These are phyloP conservation scores for Priceomyces haplophilus DNA, from an alignment of 805 yeast genomes.

Conservation along the genomic window DNA sequence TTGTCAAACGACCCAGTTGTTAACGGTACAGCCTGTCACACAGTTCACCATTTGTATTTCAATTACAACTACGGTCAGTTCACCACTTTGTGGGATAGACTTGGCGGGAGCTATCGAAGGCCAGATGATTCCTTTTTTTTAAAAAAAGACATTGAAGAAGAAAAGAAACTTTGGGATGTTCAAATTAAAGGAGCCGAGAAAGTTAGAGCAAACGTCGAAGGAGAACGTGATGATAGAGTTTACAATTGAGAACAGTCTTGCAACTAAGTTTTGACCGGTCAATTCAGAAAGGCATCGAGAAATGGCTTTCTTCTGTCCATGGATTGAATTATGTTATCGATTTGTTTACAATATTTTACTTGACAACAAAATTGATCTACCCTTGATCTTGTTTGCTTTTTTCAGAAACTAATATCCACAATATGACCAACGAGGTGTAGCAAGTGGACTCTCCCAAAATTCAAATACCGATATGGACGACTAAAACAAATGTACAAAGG, in stretches of 20 bases:
- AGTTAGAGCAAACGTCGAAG: constrained; percentile 79
- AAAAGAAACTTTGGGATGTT: constrained; percentile 59
- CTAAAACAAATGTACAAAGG: too few relatives aligned
- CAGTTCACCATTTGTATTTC: constrained; percentile 94
- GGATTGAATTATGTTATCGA: too few relatives aligned
- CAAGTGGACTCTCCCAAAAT: too few relatives aligned
- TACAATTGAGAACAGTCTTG: constrained; percentile 36
- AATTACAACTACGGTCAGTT: constrained; percentile 98
- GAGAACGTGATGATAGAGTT: constrained; percentile 68
- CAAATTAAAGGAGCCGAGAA: constrained; percentile 75
- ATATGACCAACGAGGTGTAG: too few relatives aligned
- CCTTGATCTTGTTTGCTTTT: too few relatives aligned
- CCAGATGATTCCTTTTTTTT: constrained; percentile 83
- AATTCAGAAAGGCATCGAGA: too few relatives aligned
- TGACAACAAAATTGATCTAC: too few relatives aligned
- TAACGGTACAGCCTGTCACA: constrained; percentile 98
- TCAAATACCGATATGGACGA: too few relatives aligned
- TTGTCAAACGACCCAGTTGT: constrained; percentile 89
- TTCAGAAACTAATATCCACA: too few relatives aligned
- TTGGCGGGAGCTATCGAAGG: constrained; percentile 88
- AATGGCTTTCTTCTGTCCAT: too few relatives aligned
- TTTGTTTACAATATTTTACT: too few relatives aligned
- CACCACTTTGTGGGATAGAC: constrained; percentile 96
- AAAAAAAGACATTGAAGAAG: constrained; percentile 48
- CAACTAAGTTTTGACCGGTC: too few relatives aligned